Base-by-base conservation (phyloP, 257 asterid genomes). In the Plantago ovata region DNA sequence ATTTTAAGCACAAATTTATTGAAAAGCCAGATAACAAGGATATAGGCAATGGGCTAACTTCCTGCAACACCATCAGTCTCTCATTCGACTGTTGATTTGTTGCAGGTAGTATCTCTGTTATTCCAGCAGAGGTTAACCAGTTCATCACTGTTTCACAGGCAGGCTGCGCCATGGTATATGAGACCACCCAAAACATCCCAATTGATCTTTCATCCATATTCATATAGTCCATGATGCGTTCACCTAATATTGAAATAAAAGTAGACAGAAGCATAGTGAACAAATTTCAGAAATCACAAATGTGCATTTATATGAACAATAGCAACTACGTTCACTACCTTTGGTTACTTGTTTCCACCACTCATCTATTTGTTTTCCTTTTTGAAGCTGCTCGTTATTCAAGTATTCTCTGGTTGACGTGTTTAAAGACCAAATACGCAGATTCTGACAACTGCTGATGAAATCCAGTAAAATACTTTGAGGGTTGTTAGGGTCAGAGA, bases 101-200 rank as follows among this genome's bases (percentile, higher is more conserved):
- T 73, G 95, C 97, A 13, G 94, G 81, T 72, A 81, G 58, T 64
- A 77, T 61, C 77, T 92, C 98, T 55, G 95, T 73, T 60, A 72
- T 81, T 65, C 97, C 98, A 69, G 85, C 97, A 28, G 95, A 92
- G 69, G 82, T 69, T 72, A 92, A 81, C 94, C 96, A 92, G 72
- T 71, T 76, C 81, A 82, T 86, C 82, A 92, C 94, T 49, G 95
- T 84, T 60, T 88, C 97, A 70, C 94, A 88, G 64, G 98, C 94
- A 61, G 98, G 97, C 53, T 81, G 93, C 3, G 98, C 97, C 98
- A 92, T 92, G 41, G 98, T 92, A 84, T 92, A 82, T 39, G 98
- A 92, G 53, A 92, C 95, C 61, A 92, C 98, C 98, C 98, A 92
- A 76, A 92, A 92, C 98, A 92, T 92, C 72, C 98, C 98, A 68